Evolutionary conservation across 202 grass and related monocot species (phyloP).

Genomic region (Bolboschoenoplectus hybrid): DNA sequence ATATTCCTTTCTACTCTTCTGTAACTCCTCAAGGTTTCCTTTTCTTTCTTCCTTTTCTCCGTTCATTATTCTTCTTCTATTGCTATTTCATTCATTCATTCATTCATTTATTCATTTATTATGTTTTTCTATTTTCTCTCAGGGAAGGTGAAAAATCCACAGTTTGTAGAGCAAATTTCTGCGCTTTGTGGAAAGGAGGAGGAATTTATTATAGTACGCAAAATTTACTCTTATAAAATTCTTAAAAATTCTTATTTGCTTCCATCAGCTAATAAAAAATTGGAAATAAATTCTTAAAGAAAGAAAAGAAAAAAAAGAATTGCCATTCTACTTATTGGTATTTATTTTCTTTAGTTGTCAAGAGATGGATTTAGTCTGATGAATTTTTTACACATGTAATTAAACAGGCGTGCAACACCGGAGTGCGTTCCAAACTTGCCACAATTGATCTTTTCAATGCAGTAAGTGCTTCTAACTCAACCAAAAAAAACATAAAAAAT

Average conservation of each 20-base stretch:
- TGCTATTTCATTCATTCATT: too few species aligned
- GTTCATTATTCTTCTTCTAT: background rate
- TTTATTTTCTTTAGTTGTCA: background rate
- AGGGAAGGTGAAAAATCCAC: slow-evolving; percentile 65
- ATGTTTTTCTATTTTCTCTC: background rate
- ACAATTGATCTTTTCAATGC: slow-evolving; percentile 49
- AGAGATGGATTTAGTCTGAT: background rate
- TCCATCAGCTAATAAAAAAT: too few species aligned
- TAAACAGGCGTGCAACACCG: slow-evolving; percentile 58
- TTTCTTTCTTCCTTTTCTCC: background rate
- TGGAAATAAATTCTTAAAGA: background rate
- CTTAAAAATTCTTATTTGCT: too few species aligned
- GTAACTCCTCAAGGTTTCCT: slow-evolving; percentile 39
- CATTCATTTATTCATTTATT: background rate
- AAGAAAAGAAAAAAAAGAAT: too few species aligned
- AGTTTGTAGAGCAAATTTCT: slow-evolving; percentile 51
- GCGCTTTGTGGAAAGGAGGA: slow-evolving; percentile 44
- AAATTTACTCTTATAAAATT: too few species aligned
- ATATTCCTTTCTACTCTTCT: slow-evolving; percentile 43
- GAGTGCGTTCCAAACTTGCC: slow-evolving; percentile 59
- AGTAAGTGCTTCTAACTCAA: slow-evolving; percentile 39
- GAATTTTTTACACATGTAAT: background rate
- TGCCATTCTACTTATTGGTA: background rate
- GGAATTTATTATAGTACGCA: slow-evolving; percentile 33
- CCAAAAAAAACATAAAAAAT: too few species aligned